These are phyloP conservation scores for Chalciporus pseudorubinellus DNA, from an alignment of 768 basidiomycete genomes.

Conservation along the genomic window DNA sequence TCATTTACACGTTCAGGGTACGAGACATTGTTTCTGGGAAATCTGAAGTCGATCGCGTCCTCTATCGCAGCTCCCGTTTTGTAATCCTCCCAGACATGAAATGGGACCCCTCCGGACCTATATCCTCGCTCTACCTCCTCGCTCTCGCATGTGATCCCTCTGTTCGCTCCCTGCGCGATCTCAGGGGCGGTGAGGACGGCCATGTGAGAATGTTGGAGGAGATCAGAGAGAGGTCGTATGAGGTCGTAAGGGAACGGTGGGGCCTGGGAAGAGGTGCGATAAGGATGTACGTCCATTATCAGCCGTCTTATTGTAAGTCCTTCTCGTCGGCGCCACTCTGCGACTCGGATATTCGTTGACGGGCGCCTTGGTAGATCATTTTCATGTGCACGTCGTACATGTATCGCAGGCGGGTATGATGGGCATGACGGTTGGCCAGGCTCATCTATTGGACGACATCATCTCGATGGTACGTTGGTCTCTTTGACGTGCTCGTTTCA, in stretches of 20 bases:
- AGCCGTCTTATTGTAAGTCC: slow-evolving; percentile 87
- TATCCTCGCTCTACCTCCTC: slow-evolving; percentile 76
- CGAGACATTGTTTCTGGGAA: slow-evolving; percentile 75
- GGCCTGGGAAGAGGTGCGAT: slow-evolving; percentile 59
- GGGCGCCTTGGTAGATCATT: slow-evolving; percentile 75
- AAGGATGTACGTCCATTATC: slow-evolving; percentile 89
- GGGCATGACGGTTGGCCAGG: slow-evolving; percentile 85
- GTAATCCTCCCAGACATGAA: slow-evolving; percentile 94
- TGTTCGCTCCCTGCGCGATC: slow-evolving; percentile 75
- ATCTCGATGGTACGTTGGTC: slow-evolving; percentile 67
- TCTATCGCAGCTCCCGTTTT: slow-evolving; percentile 64
- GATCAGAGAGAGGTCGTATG: slow-evolving; percentile 56
- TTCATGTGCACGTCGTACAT: slow-evolving; percentile 92
- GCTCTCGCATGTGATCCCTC: slow-evolving; percentile 63
- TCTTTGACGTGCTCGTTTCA: too few species aligned
- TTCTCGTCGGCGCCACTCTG: background rate
- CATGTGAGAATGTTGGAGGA: slow-evolving; percentile 68
- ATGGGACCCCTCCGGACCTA: slow-evolving; percentile 78
- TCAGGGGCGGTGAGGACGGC: slow-evolving; percentile 40
- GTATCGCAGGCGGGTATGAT: slow-evolving; percentile 52
- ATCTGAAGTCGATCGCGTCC: slow-evolving; percentile 71
- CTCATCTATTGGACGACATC: slow-evolving; percentile 89
- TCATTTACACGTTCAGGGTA: slow-evolving; percentile 53
- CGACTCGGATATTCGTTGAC: too few species aligned
- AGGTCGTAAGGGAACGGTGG: slow-evolving; percentile 61